Conservation (phyloP, 2,329 filamentous ascomycete species). For the Aspergillus caelatus region DNA sequence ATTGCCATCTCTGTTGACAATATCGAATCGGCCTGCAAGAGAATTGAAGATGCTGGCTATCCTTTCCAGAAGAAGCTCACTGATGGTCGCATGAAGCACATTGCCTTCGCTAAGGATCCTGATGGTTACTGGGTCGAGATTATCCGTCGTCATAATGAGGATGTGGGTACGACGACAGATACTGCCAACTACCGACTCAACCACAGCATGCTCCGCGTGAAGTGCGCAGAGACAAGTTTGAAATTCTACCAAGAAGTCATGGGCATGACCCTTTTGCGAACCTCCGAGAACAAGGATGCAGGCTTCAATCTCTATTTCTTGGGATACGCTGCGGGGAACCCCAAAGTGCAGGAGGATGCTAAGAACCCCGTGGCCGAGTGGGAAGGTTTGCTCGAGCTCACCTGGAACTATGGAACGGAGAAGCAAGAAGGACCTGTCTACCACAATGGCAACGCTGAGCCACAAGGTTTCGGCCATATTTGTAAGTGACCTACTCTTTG, state of each 20-base stretch:
- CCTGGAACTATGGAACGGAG: slow-evolving; percentile 77
- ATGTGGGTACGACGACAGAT: slow-evolving; percentile 72
- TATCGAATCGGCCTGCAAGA: slow-evolving; percentile 85
- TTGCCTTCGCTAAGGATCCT: slow-evolving; percentile 88
- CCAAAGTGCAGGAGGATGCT: slow-evolving; percentile 51
- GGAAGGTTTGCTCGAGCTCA: slow-evolving; percentile 87
- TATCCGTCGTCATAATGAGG: slow-evolving; percentile 71
- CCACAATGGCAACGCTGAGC: slow-evolving; percentile 88
- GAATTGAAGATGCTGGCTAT: slow-evolving; percentile 88
- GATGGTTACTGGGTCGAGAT: slow-evolving; percentile 73
- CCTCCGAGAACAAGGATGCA: slow-evolving; percentile 67
- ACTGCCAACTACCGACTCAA: slow-evolving; percentile 70
- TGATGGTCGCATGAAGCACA: slow-evolving; percentile 83
- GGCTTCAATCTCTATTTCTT: slow-evolving; percentile 93
- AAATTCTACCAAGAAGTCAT: slow-evolving; percentile 83
- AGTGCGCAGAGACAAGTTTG: slow-evolving; percentile 73
- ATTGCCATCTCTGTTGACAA: slow-evolving; percentile 81
- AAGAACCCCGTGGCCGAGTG: slow-evolving; percentile 65
- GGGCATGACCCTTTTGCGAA: slow-evolving; percentile 83
- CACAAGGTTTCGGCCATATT: slow-evolving; percentile 93
- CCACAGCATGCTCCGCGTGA: slow-evolving; percentile 85
- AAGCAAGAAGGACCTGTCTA: slow-evolving; percentile 81
- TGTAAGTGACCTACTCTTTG: slow-evolving; percentile 57
- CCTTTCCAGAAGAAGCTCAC: slow-evolving; percentile 92
- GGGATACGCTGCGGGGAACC: slow-evolving; percentile 68